These are phyloP conservation scores for Dimocarpus longan DNA, from an alignment of 345 rosid genomes.

Conservation along the genomic window DNA sequence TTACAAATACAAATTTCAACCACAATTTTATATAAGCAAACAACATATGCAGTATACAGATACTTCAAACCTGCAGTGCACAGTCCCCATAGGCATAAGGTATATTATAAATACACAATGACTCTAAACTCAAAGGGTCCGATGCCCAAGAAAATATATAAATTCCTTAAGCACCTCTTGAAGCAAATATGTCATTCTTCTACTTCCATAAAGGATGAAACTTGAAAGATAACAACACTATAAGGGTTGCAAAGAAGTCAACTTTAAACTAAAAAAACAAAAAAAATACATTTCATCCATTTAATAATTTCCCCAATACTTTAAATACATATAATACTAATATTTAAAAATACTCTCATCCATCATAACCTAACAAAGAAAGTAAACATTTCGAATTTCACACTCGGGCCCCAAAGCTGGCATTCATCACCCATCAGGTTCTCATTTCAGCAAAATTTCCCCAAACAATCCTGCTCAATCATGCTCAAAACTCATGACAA, in stretches of 20 bases:
- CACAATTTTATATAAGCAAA: too few species aligned
- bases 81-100: too few species aligned
- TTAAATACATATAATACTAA: not conserved
- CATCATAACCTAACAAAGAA: not conserved
- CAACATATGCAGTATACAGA: too few species aligned
- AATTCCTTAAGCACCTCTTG: constrained; percentile 32
- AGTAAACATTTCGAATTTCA: not conserved
- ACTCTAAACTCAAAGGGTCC: constrained; percentile 29
- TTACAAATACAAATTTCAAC: too few species aligned
- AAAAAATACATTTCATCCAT: not conserved
- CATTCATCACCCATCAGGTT: not conserved
- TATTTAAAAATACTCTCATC: not conserved
- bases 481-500: not conserved
- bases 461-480: not conserved
- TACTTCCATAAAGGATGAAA: constrained; percentile 11
- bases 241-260: not conserved
- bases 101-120: too few species aligned
- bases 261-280: not conserved
- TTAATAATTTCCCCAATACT: not conserved
- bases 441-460: not conserved
- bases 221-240: constrained; percentile 14
- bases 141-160: constrained; percentile 21
- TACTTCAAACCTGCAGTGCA: too few species aligned
- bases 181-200: too few species aligned
- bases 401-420: not conserved